Percentiles rank a stretch among this genome's conserved stretches.
phyloP scores from a whole-genome alignment of 495 filamentous ascomycete genomes.

The Pseudevernia furfuracea region DNA sequence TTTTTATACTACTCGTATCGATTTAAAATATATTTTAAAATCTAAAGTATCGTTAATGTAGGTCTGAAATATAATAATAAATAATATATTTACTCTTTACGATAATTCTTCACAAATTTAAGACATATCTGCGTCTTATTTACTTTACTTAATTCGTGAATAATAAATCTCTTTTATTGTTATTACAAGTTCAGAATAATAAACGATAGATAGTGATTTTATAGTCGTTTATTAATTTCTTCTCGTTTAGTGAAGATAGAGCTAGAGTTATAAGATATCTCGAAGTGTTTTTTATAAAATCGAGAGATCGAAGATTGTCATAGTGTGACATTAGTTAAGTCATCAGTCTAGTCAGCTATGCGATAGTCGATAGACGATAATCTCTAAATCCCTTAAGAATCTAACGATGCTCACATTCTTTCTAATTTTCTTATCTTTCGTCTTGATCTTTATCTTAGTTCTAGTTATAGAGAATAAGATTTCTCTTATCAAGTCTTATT shows the following conservation, averaged over 20 bases:
- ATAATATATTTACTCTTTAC: slow-evolving; percentile 21
- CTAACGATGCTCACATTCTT: too few relatives aligned
- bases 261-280: slow-evolving; percentile 1
- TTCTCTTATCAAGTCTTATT: too few relatives aligned
- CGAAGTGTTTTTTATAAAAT: slow-evolving; percentile 13
- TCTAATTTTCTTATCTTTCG: too few relatives aligned
- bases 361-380: too few relatives aligned
- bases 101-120: slow-evolving; percentile 31
- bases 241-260: slow-evolving; percentile 11
- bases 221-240: slow-evolving; percentile 2
- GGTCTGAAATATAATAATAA: background rate
- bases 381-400: too few relatives aligned
- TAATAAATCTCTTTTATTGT: slow-evolving; percentile 29
- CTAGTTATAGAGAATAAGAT: too few relatives aligned
- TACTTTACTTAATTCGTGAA: slow-evolving; percentile 30
- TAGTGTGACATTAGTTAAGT: too few relatives aligned
- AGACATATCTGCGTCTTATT: slow-evolving; percentile 32
- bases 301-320: too few relatives aligned
- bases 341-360: too few relatives aligned
- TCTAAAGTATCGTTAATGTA: slow-evolving; percentile 3
- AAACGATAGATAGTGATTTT: background rate
- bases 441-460: too few relatives aligned
- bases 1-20: slow-evolving; percentile 20
- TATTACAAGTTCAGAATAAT: background rate
- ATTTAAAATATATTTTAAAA: slow-evolving; percentile 28